These are phyloP conservation scores for Corniculantispora saksenae DNA, from an alignment of 2,329 filamentous ascomycete species.

Conservation along the genomic window DNA sequence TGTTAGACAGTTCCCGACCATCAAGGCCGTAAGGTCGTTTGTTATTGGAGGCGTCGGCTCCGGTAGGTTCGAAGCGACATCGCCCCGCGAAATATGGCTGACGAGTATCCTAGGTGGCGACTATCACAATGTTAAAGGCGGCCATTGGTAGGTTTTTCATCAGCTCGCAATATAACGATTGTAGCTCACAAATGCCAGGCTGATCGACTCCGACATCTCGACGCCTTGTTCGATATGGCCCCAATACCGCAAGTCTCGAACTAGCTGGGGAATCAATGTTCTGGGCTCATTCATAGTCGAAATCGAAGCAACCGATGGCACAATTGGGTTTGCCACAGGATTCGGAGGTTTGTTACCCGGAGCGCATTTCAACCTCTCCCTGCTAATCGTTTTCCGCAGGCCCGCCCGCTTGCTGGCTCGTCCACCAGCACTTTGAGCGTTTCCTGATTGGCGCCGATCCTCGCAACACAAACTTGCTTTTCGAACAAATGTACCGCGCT, in stretches of 20 bases:
- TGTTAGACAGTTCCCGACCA: conserved; percentile 66
- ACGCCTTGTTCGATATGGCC: conserved; percentile 91
- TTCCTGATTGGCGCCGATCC: conserved; percentile 89
- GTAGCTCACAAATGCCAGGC: conserved; percentile 52
- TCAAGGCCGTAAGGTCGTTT: conserved; percentile 74
- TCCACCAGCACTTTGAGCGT: conserved; percentile 89
- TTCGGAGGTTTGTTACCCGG: conserved; percentile 71
- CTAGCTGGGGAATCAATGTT: conserved; percentile 94
- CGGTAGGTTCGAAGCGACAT: too few relatives aligned
- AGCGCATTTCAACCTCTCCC: too few relatives aligned
- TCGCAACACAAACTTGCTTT: conserved; percentile 85
- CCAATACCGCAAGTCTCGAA: conserved; percentile 82
- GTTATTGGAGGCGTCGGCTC: conserved; percentile 54
- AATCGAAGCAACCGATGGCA: conserved; percentile 84
- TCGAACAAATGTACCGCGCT: conserved; percentile 94
- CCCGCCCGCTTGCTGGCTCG: conserved; percentile 90
- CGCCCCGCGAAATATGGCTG: neutral
- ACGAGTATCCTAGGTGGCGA: conserved; percentile 61
- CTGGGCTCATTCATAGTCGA: conserved; percentile 90
- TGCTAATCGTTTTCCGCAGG: conserved; percentile 42
- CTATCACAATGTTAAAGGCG: conserved; percentile 87
- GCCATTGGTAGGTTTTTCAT: conserved; percentile 58
- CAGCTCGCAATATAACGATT: neutral
- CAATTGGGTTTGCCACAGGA: conserved; percentile 90
- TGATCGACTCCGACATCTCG: conserved; percentile 88